A percentile compares a stretch with the other conserved stretches of the same genome.
Conservation (phyloP, 2,329 filamentous ascomycete genomes). For the Stachybotrys elegans region DNA sequence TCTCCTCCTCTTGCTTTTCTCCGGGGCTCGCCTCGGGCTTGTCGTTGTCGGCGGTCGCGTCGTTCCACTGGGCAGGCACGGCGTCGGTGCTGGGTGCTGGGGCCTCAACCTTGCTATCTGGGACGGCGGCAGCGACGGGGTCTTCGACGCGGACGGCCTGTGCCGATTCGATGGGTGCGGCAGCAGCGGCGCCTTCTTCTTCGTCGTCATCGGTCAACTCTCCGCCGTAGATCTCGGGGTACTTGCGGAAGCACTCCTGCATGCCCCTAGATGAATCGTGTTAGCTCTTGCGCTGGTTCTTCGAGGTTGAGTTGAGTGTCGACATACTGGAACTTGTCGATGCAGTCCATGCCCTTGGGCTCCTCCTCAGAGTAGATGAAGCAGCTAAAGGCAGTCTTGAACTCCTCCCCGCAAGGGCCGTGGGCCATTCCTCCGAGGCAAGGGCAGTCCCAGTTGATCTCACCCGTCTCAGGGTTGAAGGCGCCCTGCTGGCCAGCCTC, state of each 20-base stretch:
- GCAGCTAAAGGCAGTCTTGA: slow-evolving; percentile 94
- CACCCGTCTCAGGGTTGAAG: slow-evolving; percentile 96
- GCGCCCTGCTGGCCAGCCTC: slow-evolving; percentile 85
- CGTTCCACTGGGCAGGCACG: slow-evolving; percentile 16
- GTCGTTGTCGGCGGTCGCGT: slow-evolving; percentile 23
- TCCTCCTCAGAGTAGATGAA: slow-evolving; percentile 95
- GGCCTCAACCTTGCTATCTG: slow-evolving; percentile 5
- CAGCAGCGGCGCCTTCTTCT: slow-evolving; percentile 19
- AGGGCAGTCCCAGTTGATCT: slow-evolving; percentile 99
- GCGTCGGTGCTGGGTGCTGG: background rate
- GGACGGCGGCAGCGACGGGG: slow-evolving; percentile 5
- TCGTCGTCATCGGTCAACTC: slow-evolving; percentile 76
- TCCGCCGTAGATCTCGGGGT: slow-evolving; percentile 88
- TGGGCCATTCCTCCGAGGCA: slow-evolving; percentile 96
- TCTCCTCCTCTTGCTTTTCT: slow-evolving; percentile 13
- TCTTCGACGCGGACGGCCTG: background rate
- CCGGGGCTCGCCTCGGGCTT: slow-evolving; percentile 11
- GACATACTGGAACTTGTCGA: slow-evolving; percentile 90
- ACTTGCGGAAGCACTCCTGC: slow-evolving; percentile 92
- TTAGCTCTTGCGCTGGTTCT: no score
- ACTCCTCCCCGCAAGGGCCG: slow-evolving; percentile 92
- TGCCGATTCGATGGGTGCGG: background rate
- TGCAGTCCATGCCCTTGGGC: slow-evolving; percentile 96
- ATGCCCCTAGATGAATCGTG: slow-evolving; percentile 61
- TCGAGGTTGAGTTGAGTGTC: background rate